These are phyloP conservation scores for Rhizopogon vesiculosus DNA, from an alignment of 768 basidiomycete species.

Conservation along the genomic window DNA sequence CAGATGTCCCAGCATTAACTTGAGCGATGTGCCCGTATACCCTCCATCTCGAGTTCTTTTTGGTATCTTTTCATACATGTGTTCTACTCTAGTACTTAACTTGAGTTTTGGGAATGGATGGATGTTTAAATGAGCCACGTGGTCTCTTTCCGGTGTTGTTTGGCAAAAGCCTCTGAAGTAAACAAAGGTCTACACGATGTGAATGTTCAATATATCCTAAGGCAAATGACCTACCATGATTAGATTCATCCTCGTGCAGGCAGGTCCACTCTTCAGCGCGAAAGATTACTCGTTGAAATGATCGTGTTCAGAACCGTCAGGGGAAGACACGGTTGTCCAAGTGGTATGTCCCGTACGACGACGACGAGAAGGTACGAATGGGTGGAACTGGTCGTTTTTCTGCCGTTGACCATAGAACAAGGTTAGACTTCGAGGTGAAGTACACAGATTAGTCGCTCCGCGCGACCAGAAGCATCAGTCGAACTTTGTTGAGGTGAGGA, in stretches of 20 bases:
- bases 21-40: neutral
- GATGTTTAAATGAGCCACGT: neutral
- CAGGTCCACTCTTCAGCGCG: slow-evolving; percentile 24
- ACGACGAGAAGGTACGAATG: slow-evolving; percentile 87
- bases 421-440: slow-evolving; percentile 94
- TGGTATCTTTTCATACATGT: neutral
- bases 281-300: neutral
- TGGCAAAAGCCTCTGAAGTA: slow-evolving; percentile 8
- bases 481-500: slow-evolving; percentile 90
- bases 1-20: slow-evolving; percentile 52
- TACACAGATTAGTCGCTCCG: slow-evolving; percentile 93
- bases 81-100: neutral
- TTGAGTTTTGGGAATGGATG: neutral
- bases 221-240: slow-evolving; percentile 58
- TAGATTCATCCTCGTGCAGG: slow-evolving; percentile 96
- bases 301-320: slow-evolving; percentile 75
- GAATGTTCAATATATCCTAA: neutral
- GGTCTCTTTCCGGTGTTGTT: slow-evolving; percentile 3
- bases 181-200: slow-evolving; percentile 1
- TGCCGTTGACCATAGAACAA: slow-evolving; percentile 23
- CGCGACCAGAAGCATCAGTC: slow-evolving; percentile 99
- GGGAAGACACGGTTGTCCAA: slow-evolving; percentile 96
- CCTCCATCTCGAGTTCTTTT: neutral
- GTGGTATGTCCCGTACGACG: slow-evolving; percentile 99
- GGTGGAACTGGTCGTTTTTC: neutral